These are phyloP conservation scores for Microstroma glucosiphilum DNA, from an alignment of 1,284 basidiomycete species.

Conservation along the genomic window DNA sequence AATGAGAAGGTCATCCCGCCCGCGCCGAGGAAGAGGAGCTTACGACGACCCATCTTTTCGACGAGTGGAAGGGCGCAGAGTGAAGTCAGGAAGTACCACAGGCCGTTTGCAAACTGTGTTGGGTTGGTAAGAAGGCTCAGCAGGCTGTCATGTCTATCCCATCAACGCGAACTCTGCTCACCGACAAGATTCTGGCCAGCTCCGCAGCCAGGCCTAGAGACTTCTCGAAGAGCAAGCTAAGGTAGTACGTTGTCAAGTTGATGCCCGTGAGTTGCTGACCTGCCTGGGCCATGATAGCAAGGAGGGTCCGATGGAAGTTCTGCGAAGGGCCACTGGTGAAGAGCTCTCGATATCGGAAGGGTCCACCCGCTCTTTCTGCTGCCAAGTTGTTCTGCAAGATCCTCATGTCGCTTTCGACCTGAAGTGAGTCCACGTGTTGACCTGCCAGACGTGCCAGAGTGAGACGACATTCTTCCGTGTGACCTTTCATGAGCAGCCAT, in stretches of 20 bases:
- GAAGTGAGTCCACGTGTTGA: background rate
- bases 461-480: slow-evolving; percentile 6
- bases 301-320: slow-evolving; percentile 9
- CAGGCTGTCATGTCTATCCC: no score
- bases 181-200: slow-evolving; percentile 2
- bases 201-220: slow-evolving; percentile 7
- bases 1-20: no score
- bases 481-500: slow-evolving; percentile 16
- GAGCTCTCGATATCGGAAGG: slow-evolving; percentile 10
- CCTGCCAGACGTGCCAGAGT: slow-evolving; percentile 12
- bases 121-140: no score
- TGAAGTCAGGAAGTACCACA: slow-evolving; percentile 9
- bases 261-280: slow-evolving; percentile 54
- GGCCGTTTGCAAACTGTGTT: slow-evolving; percentile 5
- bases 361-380: slow-evolving; percentile 9
- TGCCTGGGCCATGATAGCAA: slow-evolving; percentile 11
- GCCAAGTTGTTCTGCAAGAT: slow-evolving; percentile 8
- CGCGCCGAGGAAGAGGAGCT: no score
- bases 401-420: slow-evolving; percentile 6
- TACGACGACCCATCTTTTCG: no score
- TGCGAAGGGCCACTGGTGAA: slow-evolving; percentile 8
- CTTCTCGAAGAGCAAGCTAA: slow-evolving; percentile 11
- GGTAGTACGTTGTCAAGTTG: slow-evolving; percentile 63
- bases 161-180: no score
- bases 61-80: no score